phyloP scores from a whole-genome alignment of 176 grass and related monocot genomes.

The Dendrocalamus sinicus region DNA sequence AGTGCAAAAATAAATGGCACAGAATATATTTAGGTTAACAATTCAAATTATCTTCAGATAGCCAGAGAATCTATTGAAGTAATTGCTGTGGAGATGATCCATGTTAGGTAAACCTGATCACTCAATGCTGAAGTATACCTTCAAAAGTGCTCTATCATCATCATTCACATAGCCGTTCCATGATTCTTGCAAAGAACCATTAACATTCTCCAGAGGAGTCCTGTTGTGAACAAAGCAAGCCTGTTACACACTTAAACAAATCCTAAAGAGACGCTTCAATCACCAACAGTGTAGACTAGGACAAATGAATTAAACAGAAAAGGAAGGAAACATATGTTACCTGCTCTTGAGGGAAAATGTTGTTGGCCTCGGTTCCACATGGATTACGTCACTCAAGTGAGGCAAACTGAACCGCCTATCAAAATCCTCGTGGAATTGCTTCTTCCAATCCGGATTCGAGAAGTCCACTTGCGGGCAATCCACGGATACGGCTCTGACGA shows the following conservation, averaged over 20 bases:
- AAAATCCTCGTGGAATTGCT: constrained; percentile 83
- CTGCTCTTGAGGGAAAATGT: constrained; percentile 90
- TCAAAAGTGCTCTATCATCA: constrained; percentile 92
- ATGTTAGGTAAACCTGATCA: background rate
- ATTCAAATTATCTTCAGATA: background rate
- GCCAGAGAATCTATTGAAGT: background rate
- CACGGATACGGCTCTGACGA: constrained; percentile 46
- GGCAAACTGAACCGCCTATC: constrained; percentile 79
- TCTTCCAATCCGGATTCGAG: constrained; percentile 76
- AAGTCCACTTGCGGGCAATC: constrained; percentile 59
- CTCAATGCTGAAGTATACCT: constrained; percentile 53
- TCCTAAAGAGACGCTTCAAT: constrained; percentile 26
- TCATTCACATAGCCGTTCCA: constrained; percentile 98
- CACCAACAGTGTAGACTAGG: background rate
- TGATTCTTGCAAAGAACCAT: constrained; percentile 48
- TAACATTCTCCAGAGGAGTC: constrained; percentile 59
- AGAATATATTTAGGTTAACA: background rate
- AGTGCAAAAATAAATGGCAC: background rate
- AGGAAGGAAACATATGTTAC: constrained; percentile 35
- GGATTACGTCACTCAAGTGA: constrained; percentile 81
- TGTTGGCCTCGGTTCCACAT: constrained; percentile 72
- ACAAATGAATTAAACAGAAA: background rate
- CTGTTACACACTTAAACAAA: constrained; percentile 11
- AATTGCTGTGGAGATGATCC: background rate
- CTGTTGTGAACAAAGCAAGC: constrained; percentile 51